Conservation (phyloP, 2,329 filamentous ascomycete species). For the Chrysoporthe puriensis region DNA sequence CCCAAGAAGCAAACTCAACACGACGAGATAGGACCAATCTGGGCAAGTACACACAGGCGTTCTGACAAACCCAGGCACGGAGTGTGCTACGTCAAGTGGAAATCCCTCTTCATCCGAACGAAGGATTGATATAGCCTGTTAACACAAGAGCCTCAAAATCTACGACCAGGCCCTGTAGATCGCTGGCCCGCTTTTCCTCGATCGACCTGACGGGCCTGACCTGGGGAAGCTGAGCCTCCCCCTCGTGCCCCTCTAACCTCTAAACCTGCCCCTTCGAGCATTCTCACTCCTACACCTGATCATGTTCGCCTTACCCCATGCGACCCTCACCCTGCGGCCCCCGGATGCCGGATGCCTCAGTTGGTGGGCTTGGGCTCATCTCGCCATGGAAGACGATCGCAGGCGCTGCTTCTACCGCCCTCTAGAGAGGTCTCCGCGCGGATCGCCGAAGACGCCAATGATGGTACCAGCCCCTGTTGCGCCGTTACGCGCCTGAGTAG, state of each 20-base stretch:
- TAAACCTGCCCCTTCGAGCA: no score
- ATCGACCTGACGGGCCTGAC: background rate
- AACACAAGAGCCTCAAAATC: constrained; percentile 15
- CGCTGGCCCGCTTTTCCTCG: background rate
- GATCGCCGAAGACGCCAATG: no score
- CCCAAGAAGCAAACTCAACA: background rate
- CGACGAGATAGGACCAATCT: no score
- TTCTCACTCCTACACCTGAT: background rate
- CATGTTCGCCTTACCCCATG: background rate
- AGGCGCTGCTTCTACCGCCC: background rate
- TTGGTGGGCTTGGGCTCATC: background rate
- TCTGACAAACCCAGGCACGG: background rate
- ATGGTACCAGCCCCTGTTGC: background rate
- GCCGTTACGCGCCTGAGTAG: constrained; percentile 3
- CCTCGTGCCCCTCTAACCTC: background rate
- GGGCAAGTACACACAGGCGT: fast-evolving
- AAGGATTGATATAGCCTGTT: background rate
- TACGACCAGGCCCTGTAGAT: no score
- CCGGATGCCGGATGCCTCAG: constrained; percentile 5
- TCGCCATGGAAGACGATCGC: background rate
- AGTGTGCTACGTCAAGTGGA: background rate
- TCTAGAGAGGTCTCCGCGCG: background rate
- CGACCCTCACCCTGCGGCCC: background rate
- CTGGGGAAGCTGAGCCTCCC: background rate
- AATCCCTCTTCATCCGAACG: background rate